Evolutionary conservation across 2,329 filamentous ascomycete genomes (phyloP), one percentile per base, ranked within the genome.

Genomic region (Claviceps maximensis): DNA sequence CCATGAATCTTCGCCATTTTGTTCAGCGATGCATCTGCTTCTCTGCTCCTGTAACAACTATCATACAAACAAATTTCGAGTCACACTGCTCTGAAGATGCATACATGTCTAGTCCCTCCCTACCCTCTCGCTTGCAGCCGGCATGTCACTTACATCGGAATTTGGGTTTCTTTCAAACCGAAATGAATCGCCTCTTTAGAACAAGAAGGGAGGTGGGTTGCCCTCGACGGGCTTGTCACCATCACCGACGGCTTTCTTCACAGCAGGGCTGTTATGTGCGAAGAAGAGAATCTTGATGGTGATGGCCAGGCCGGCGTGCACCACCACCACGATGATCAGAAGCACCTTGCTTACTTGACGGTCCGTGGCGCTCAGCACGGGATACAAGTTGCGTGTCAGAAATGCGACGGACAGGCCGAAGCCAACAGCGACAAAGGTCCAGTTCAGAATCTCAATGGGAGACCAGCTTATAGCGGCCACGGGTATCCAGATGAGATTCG

Each of bases 241-340:
- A 8, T 55, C 62, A 17, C 64, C 58, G 6, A 58, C 57, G 12
- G 67, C 66, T 58, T 73, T 75, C 75, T 61, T 64, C 19, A 67
- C 65, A 10, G 68, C 67, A 6, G 68, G 50, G 68, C 85, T 89
- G 49, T 78, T 82, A 60, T 87, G 83, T 60, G 89, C 90, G 71
- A 98, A 98, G 78, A 97, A 97, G 29, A 97, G 72, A 55, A 96
- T 84, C 77, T 97, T 97, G 71, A 98, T 97, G 4, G 91, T 87
- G 62, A 97, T 80, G 1, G 91, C 82, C 59, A 98, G 75, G n/a
- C 86, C 93, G 29, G 89, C 84, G 71, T 98, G 93, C 57, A 97
- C 74, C 31, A 80, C 77, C 31, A 97, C 78, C 27, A 98, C 90
- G 23, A 91, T 74, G 51, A 97, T 74, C 55, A 98, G 76, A 57